Evolutionary conservation across 2,329 filamentous ascomycete genomes (phyloP), one percentile per base, ranked within the genome.

Genomic region (Ustulina deusta): DNA sequence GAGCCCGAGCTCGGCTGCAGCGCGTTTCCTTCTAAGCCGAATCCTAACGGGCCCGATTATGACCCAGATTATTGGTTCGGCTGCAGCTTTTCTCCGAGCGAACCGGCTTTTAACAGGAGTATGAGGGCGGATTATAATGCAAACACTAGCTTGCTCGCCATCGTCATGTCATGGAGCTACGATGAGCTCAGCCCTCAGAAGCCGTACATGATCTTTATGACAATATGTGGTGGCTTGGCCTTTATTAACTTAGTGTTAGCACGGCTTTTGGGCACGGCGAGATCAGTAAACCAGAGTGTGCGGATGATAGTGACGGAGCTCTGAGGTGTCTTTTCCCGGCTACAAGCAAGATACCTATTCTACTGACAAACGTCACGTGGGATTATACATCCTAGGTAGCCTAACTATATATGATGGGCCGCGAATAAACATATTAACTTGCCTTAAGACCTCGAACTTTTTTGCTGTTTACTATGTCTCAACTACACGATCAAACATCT

Each of bases 31-130:
- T 42, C 61, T 6, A 63, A 9, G 36, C 17, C 58, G 6, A 63
- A 63, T 44, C 44, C 34, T 5, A 63, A 63, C 20, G 17, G 17
- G 15, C 58, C 51, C 2, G 22, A 58, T 9, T 63, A 34, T 22
- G 61, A 63, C n/a, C 52, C 52, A 10, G 25, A 51, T 4, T 57
- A 34, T 11, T 63, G 54, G 61, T 52, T 63, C 15, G 54, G 57
- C 25, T 63, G 61, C 34, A 52, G 22, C n/a, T 34, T 27, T 40
- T 44, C 22, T 11, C 5, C 22, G 9, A 57, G 40, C 17, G 36
- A 36, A 22, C 61, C 61, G 22, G 22, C 15, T 3, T 9, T 57
- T 13, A 40, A 52, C n/a, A 58, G 27, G 27, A 40, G 46, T 6
- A 40, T 51, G 46, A 38, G 20, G 38, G 46, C 49, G 6, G 59